Base-by-base conservation (phyloP, 1,139 yeast species). In the Candida sojae region DNA sequence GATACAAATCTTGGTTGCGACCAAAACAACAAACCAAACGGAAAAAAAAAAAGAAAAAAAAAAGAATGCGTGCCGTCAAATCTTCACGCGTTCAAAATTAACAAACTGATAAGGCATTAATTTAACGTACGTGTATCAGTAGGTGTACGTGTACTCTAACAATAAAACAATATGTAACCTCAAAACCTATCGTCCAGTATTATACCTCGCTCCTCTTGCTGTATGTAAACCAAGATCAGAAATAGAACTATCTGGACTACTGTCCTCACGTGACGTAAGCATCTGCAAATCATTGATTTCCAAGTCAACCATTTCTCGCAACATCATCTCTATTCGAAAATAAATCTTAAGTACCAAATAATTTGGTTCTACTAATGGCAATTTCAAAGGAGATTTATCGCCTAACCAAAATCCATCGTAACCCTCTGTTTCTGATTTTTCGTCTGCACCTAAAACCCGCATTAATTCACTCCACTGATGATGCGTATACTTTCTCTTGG, bases 281-380 rank as follows among this genome's bases (percentile, higher is more conserved):
- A 34, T 25, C 21, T 51, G 44, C 36, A 53, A 45, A 30, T 56
- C 60, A 23, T 49, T 45, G 33, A 57, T 56, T 25, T 57, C 57
- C 11, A 53, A 50, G 10, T 55, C 48, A n/a, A 62, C 55, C 44
- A 63, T 48, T n/a, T 47, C 44, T 21, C 55, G 47, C 21, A 66
- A 45, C 33, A 61, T 60, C 29, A 56, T 49, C 53, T 66, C 70
- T 26, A 66, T 57, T 34, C 56, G 57, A 40, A 52, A 62, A 43
- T 81, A 61, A 44, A 79, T 68, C 52, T 75, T 71, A 52, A 78
- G 66, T 25, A 83, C 66, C 45, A 87, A 77, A 57, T 80, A 87
- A 50, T 82, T 79, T 0, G 90, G 83, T 58, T 88, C 91, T 53
- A 75, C 78, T 39, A 85, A 66, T 0, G 93, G 93, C 45, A 78